Evolutionary conservation across 1,284 basidiomycete genomes (phyloP), one percentile per base, ranked within the genome.

Genomic region (Malassezia dermatis): DNA sequence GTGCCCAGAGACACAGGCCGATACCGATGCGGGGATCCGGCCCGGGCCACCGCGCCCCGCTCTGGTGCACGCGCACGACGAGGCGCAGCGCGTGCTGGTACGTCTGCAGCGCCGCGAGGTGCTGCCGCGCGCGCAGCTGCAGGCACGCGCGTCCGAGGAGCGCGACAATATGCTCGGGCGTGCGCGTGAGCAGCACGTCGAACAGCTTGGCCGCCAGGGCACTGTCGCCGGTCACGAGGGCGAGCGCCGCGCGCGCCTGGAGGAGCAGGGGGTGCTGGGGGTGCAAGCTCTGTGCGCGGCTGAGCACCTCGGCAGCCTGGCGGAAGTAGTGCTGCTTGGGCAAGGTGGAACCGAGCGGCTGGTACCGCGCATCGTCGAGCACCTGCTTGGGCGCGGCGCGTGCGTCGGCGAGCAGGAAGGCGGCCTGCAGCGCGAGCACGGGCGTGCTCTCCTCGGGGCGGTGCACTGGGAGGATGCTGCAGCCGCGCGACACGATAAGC

Each of bases 21-120:
- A 74, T 65, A 10, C 71, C 71, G 23, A 74, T 57, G 21, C 71
- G 66, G 21, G 71, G 63, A 40, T 74, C 71, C 19, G 71, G 68
- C 4, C 71, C 70, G 8, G 52, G 48, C 69, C 63, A 63, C 13
- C 55, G 53, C 24, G 63, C 51, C 6, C 31, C 66, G 15, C 54
- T 56, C 19, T 60, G 45, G 43, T 67, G 56, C 23, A 65, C 58
- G 15, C 62, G 48, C 8, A 72, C 43, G 23, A 55, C 61, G 47
- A 70, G 48, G 32, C 58, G 55, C 45, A 74, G 65, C 3, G 56
- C 68, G 15, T 64, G 56, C 59, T 74, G 71, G 54, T 72, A 74
- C 40, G 64, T 56, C 32, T 59, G 61, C 40, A 74, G 63, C 4
- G 70, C 68, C 4, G 54, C 54, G 12, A 59, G 52, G 39, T 62